These are phyloP conservation scores for Pestalotiopsis sp. DNA, from an alignment of 2,329 filamentous ascomycete species.

Conservation along the genomic window DNA sequence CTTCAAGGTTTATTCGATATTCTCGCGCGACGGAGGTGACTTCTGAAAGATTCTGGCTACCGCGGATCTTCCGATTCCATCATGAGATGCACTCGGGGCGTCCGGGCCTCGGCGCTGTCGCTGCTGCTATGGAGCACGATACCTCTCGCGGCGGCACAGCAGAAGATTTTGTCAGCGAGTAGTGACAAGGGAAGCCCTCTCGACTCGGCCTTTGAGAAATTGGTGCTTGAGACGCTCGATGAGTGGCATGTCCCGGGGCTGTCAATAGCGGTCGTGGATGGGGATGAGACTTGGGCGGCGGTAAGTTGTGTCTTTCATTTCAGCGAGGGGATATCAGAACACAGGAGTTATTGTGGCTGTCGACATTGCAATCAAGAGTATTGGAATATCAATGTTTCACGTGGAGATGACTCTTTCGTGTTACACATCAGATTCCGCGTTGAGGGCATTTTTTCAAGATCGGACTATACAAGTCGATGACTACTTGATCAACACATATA, in stretches of 20 bases:
- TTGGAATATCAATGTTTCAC: no score
- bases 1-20: no score
- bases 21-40: no score
- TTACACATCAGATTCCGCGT: neutral
- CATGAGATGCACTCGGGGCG: neutral
- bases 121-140: neutral
- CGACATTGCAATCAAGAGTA: neutral
- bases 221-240: constrained; percentile 26
- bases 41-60: neutral
- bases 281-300: constrained; percentile 42
- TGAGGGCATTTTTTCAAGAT: no score
- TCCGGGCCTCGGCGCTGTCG: neutral
- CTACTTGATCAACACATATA: no score
- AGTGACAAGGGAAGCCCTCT: constrained; percentile 17
- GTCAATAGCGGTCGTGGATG: constrained; percentile 50
- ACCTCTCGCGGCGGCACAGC: constrained; percentile 8
- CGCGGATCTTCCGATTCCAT: neutral
- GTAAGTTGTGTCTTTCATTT: constrained; percentile 28
- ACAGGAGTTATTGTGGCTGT: neutral
- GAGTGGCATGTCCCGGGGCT: constrained; percentile 52
- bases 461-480: neutral
- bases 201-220: constrained; percentile 17
- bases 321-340: neutral
- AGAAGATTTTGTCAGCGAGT: constrained; percentile 12
- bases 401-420: no score